Percentiles rank a stretch among this genome's conserved stretches.
phyloP scores from a whole-genome alignment of 23 red algal species.

The Rhodosorus marinus region DNA sequence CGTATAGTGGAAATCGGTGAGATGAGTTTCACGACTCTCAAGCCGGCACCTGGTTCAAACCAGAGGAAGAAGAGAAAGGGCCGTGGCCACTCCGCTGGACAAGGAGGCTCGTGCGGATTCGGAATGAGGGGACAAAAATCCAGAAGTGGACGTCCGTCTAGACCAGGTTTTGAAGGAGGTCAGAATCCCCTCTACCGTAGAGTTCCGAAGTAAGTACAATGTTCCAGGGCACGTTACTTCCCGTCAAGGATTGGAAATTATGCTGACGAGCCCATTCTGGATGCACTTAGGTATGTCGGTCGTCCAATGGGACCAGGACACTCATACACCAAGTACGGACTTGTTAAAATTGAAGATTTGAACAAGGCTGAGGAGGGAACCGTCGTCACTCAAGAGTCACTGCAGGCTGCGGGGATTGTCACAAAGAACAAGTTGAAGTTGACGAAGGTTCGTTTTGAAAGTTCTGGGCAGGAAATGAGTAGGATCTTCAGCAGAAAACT shows the following conservation, averaged over 20 bases:
- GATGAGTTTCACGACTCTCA: slow-evolving; percentile 49
- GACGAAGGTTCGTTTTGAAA: slow-evolving; percentile 68
- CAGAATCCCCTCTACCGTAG: slow-evolving; percentile 92
- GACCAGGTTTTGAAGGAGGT: slow-evolving; percentile 94
- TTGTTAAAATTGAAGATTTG: slow-evolving; percentile 62
- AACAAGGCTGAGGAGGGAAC: slow-evolving; percentile 45
- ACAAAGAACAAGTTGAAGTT: slow-evolving; percentile 69
- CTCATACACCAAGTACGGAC: slow-evolving; percentile 50
- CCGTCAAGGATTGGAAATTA: background rate
- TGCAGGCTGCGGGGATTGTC: slow-evolving; percentile 38
- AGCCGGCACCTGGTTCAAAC: slow-evolving; percentile 65
- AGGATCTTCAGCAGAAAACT: too few species aligned
- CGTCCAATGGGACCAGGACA: slow-evolving; percentile 78
- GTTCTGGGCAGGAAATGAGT: too few species aligned
- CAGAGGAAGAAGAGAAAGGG: slow-evolving; percentile 90
- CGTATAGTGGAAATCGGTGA: slow-evolving; percentile 15
- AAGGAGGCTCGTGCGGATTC: slow-evolving; percentile 78
- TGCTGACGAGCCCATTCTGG: background rate
- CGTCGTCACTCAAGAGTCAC: slow-evolving; percentile 43
- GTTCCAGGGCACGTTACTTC: background rate
- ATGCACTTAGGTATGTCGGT: too few species aligned
- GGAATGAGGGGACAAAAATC: slow-evolving; percentile 95
- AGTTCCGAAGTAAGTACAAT: too few species aligned
- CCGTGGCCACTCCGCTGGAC: slow-evolving; percentile 72
- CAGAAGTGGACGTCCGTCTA: slow-evolving; percentile 50